Evolutionary conservation across 176 grass and related monocot species (phyloP), one percentile per base, ranked within the genome.

Genomic region (Oryza meridionalis): DNA sequence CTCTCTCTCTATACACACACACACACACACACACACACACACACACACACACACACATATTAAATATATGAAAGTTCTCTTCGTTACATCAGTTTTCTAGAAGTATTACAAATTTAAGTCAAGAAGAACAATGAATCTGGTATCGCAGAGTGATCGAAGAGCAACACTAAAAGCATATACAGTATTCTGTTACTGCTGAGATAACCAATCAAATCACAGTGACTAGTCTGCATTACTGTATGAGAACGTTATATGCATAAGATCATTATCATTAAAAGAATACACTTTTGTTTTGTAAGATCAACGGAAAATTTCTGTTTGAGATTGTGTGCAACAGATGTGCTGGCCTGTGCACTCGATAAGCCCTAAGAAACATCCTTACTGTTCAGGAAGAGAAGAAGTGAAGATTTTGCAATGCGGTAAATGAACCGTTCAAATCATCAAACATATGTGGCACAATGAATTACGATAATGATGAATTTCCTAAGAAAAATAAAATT

Each of bases 131-230:
- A 62, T 62, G 50, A 72, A 82, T 82, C 51, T 82, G 29, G 14
- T 29, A 10, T 50, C 14, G 27, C 32, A 82, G 51, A 82, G 42
- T n/a, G 72, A 58, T 62, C 19, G 19, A 70, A 61, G 67, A 82
- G 35, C 25, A 81, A 63, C 35, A 72, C 4, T 11, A 70, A 72
- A 25, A 82, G 50, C 33, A 43, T 69, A 67, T 31, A 10, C 25
- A 19, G 11, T 43, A 58, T 51, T 31, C 21, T 62, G 50, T 61
- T 82, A 44, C 68, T 55, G 58, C 15, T 72, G 50, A 62, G 70
- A 82, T 72, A 33, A 72, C n/a, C 38, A 17, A 70, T 19, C 42
- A 38, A 61, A 82, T 29, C 67, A 71, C 79, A 81, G 67, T 59
- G 67, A 16, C 45, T 40, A 49, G 67, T 61, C 53, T 31, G n/a